Evolutionary conservation across 2,329 filamentous ascomycete species (phyloP).

Genomic region (Fonsecaea monophora): DNA sequence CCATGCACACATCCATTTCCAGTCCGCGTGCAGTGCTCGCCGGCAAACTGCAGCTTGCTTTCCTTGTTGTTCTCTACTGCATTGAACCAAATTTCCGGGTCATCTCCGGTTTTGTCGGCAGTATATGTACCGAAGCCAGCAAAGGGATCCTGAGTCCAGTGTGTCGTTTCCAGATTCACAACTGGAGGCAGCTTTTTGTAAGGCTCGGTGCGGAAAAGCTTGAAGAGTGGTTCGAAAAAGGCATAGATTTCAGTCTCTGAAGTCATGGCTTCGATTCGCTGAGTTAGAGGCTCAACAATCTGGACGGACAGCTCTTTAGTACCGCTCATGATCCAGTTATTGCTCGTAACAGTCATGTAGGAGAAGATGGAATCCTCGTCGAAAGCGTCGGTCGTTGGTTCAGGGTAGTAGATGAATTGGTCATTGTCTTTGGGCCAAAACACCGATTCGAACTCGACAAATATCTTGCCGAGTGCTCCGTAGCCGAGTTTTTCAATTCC

Average conservation of each 20-base stretch:
- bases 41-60: constrained; percentile 52
- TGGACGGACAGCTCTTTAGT: constrained; percentile 53
- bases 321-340: constrained; percentile 54
- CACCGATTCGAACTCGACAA: constrained; percentile 53
- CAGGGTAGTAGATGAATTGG: constrained; percentile 55
- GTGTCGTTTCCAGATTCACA: constrained; percentile 51
- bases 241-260: constrained; percentile 47
- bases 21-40: constrained; percentile 50
- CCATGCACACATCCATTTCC: constrained; percentile 55
- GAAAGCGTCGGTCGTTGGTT: constrained; percentile 45
- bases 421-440: constrained; percentile 57
- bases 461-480: constrained; percentile 53
- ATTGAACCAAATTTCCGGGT: constrained; percentile 47
- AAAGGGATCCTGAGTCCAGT: constrained; percentile 54
- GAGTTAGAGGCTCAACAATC: constrained; percentile 54
- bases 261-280: constrained; percentile 54
- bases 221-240: constrained; percentile 56
- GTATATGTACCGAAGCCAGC: constrained; percentile 54
- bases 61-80: constrained; percentile 48
- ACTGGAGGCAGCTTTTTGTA: constrained; percentile 52
- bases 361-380: constrained; percentile 51
- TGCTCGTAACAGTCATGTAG: constrained; percentile 54
- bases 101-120: constrained; percentile 55
- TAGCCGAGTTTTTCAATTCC: constrained; percentile 51
- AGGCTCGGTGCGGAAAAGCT: constrained; percentile 52